Percentiles rank a stretch among this genome's conserved stretches.
Conservation (phyloP, 208 protist species). For the Trypanosoma mega region DNA sequence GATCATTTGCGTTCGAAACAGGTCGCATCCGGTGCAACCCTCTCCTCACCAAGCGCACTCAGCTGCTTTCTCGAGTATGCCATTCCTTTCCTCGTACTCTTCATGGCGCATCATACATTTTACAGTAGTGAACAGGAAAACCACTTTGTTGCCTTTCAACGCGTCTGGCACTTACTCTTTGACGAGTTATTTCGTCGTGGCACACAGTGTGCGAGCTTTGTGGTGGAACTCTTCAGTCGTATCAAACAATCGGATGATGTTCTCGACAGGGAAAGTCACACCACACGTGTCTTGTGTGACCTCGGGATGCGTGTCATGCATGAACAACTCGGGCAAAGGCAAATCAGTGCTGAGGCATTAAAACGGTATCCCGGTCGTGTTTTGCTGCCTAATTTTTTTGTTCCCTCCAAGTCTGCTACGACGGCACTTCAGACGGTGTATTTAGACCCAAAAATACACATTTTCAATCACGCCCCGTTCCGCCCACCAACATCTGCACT, state of each 20-base stretch:
- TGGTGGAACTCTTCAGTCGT: slow-evolving; percentile 65
- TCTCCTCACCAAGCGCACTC: slow-evolving; percentile 51
- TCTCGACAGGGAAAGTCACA: slow-evolving; percentile 41
- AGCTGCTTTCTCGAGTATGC: slow-evolving; percentile 78
- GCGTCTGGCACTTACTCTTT: slow-evolving; percentile 78
- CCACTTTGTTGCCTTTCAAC: slow-evolving; percentile 69
- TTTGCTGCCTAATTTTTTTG: slow-evolving; percentile 70
- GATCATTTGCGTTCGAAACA: slow-evolving; percentile 51
- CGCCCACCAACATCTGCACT: slow-evolving; percentile 20
- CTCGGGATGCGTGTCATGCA: slow-evolving; percentile 63
- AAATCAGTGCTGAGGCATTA: slow-evolving; percentile 48
- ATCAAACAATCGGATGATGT: slow-evolving; percentile 78
- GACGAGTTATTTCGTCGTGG: slow-evolving; percentile 74
- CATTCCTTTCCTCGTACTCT: slow-evolving; percentile 77
- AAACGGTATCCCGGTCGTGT: slow-evolving; percentile 69
- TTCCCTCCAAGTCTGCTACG: slow-evolving; percentile 21
- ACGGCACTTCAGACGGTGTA: slow-evolving; percentile 45
- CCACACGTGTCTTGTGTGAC: slow-evolving; percentile 69
- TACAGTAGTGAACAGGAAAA: slow-evolving; percentile 51
- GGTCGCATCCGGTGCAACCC: slow-evolving; percentile 20
- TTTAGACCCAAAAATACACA: slow-evolving; percentile 39
- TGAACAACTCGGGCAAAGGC: slow-evolving; percentile 54
- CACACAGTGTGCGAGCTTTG: slow-evolving; percentile 65
- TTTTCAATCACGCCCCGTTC: slow-evolving; percentile 54
- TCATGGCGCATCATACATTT: slow-evolving; percentile 75